Percentiles rank a stretch among this genome's conserved stretches.
Conservation (phyloP, 139 green algal genomes). For the Astrephomene gubernaculifera region DNA sequence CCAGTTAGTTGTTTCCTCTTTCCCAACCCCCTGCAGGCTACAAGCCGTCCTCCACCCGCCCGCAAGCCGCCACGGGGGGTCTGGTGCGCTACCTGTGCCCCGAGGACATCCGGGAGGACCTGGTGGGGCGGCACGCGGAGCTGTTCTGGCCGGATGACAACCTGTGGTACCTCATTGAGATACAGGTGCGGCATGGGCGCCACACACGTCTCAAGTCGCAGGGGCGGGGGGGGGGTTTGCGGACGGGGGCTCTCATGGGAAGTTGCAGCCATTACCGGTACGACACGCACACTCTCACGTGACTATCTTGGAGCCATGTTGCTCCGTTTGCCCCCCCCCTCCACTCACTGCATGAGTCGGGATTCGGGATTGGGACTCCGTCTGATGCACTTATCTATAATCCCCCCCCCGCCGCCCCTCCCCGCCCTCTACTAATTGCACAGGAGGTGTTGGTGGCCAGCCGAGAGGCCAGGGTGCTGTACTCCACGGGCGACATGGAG, state of each 20-base stretch:
- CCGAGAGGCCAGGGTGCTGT: constrained; percentile 64
- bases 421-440: not conserved
- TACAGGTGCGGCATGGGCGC: constrained; percentile 55
- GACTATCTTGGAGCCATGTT: no score
- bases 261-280: no score
- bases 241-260: no score
- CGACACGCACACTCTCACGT: no score
- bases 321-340: no score
- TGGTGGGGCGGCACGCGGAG: constrained; percentile 83
- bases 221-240: no score
- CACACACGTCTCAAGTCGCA: no score
- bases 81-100: constrained; percentile 59
- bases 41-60: constrained; percentile 27
- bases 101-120: constrained; percentile 70
- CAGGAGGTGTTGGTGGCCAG: constrained; percentile 55
- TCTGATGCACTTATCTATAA: not conserved
- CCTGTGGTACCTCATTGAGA: constrained; percentile 90
- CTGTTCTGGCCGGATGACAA: constrained; percentile 90
- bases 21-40: constrained; percentile 14
- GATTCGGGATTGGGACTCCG: no score
- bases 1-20: no score
- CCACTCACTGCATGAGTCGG: no score
- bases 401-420: no score
- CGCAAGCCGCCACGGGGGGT: constrained; percentile 23
- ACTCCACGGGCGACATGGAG: constrained; percentile 84